A percentile compares a stretch with the other conserved stretches of the same genome.
Conservation (phyloP, 169 alveolate species). For the Plasmodium cynomolgi region DNA sequence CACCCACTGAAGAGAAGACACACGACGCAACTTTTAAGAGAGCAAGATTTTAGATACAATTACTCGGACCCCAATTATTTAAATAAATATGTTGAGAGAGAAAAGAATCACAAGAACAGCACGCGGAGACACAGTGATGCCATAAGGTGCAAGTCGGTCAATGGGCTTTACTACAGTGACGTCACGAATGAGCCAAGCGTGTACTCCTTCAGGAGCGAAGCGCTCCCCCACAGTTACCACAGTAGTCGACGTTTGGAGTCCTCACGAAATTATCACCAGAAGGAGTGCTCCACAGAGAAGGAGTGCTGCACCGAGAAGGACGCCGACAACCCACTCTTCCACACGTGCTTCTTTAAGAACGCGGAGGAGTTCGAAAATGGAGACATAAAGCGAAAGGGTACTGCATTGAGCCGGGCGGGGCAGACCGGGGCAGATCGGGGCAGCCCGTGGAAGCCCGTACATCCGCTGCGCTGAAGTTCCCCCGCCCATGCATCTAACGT, state of each 20-base stretch:
- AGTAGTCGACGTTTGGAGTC: not conserved
- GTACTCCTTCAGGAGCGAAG: not conserved
- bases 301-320: not conserved
- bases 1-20: constrained; percentile 62
- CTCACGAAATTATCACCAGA: not conserved
- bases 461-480: not conserved
- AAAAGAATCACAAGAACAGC: not conserved
- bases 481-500: not conserved
- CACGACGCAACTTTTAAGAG: constrained; percentile 31
- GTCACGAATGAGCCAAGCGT: not conserved
- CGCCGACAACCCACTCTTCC: constrained; percentile 17
- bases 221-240: not conserved
- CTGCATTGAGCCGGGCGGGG: not conserved
- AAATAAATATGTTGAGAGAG: not conserved
- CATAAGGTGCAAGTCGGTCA: not conserved
- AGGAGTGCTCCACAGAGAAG: not conserved
- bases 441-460: not conserved
- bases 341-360: constrained; percentile 36
- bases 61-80: constrained; percentile 9
- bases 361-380: constrained; percentile 42
- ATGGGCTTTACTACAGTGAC: constrained; percentile 1
- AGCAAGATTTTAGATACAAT: constrained; percentile 23
- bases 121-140: constrained; percentile 59
- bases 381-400: constrained; percentile 47
- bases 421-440: not conserved